Conservation (phyloP, 306 rosid species). For the Quercus berberidifolia region DNA sequence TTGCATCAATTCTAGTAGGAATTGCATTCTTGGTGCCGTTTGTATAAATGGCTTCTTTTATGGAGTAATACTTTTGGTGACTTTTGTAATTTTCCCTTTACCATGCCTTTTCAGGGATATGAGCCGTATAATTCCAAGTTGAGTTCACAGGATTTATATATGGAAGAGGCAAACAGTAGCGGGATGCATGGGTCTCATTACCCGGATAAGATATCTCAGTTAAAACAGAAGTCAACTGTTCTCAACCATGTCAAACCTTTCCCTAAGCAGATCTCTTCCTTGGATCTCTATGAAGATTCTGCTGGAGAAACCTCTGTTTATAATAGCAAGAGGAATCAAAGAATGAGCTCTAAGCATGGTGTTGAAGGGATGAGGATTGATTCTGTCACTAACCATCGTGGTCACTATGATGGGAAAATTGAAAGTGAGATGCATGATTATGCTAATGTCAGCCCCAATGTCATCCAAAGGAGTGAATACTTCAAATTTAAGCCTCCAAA, state of each 20-base stretch:
- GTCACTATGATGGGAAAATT: conserved; percentile 48
- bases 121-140: conserved; percentile 50
- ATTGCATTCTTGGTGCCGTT: background rate
- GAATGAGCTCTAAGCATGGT: conserved; percentile 44
- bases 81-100: conserved; percentile 4
- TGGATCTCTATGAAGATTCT: conserved; percentile 60
- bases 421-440: conserved; percentile 37
- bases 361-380: conserved; percentile 52
- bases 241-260: conserved; percentile 29
- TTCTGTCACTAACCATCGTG: conserved; percentile 49
- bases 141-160: conserved; percentile 55
- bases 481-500: conserved; percentile 48
- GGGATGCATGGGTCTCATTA: conserved; percentile 46
- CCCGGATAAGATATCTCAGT: conserved; percentile 49
- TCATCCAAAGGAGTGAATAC: conserved; percentile 44
- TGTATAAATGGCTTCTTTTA: background rate
- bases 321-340: conserved; percentile 45
- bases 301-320: conserved; percentile 44
- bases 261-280: conserved; percentile 56
- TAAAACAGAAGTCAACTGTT: conserved; percentile 38
- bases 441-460: conserved; percentile 39
- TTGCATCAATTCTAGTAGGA: conserved; percentile 1
- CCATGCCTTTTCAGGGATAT: conserved; percentile 54
- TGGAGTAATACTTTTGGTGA: background rate
- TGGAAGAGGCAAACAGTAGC: conserved; percentile 52